Base-by-base conservation (phyloP, 768 basidiomycete genomes). In the Hericium erinaceus region DNA sequence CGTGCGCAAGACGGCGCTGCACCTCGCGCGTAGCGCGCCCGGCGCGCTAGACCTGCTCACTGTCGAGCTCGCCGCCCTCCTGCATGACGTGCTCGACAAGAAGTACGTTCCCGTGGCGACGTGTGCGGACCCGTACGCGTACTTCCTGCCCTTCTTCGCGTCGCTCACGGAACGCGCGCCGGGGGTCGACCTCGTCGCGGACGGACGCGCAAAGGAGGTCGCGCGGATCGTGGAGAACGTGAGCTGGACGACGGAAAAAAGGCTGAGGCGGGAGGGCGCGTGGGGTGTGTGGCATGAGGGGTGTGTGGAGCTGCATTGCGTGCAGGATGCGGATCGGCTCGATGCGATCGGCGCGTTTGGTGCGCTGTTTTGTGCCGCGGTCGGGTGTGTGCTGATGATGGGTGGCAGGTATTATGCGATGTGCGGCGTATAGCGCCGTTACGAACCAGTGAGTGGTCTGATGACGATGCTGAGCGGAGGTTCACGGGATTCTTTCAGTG, bases 11-110 rank as follows among this genome's bases (percentile, higher is more conserved):
- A 89, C 87, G 1, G 89, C 92, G 1, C 64, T 95, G 26, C 69
- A 76, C 7, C 75, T 95, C 41, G 92, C 90, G 11, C 72, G n/a
- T n/a, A 22, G 72, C 15, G 71, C 76, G 12, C n/a, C 52, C 9
- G 56, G 59, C 11, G 54, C 71, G 44, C 83, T 84, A 2, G 89
- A 95, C 72, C 70, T 93, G 1, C 72, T 94, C 20, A 79, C 83
- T 5, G 80, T 95, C 22, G 92, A 95, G 69, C 74, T 95, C 50
- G 86, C 88, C 33, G 87, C 93, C n/a, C 79, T 95, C 40, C 80
- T 95, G 48, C 93, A 95, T 65, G 92, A 95, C 69, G 78, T 93
- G 44, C 74, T 90, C 38, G 89, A 92, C 78, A 89, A 87, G 73
- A 92, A 92, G 74, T 91, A 92, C 65, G 83, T 85, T 16, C 73